Conservation (phyloP, 306 rosid genomes). For the Cucurbita moschata region DNA sequence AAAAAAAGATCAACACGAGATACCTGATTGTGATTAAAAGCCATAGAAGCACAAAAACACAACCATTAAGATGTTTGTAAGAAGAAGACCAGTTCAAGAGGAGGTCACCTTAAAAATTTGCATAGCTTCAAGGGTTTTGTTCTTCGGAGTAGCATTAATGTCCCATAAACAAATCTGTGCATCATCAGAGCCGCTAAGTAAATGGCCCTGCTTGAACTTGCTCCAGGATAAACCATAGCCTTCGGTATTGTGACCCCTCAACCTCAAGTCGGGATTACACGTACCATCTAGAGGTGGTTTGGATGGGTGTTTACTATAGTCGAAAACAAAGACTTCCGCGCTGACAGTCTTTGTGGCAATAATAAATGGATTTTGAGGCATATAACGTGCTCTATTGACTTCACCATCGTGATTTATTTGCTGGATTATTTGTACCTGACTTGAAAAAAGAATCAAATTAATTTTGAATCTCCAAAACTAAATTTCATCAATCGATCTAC, state of each 20-base stretch:
- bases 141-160: constrained; percentile 63
- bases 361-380: constrained; percentile 82
- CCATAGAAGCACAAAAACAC: not conserved
- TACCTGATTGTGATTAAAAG: not conserved
- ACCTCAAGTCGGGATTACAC: constrained; percentile 81
- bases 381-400: constrained; percentile 88
- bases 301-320: constrained; percentile 91
- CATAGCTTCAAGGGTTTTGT: constrained; percentile 60
- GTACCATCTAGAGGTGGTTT: constrained; percentile 95
- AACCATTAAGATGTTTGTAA: not conserved
- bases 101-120: constrained; percentile 68
- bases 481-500: not conserved
- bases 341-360: constrained; percentile 89
- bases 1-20: not conserved
- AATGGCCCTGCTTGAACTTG: constrained; percentile 79
- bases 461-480: not conserved
- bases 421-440: constrained; percentile 84
- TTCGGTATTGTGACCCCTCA: constrained; percentile 87
- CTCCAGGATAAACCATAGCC: constrained; percentile 98
- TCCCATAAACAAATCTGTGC: constrained; percentile 99
- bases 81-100: not conserved
- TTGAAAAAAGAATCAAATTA: not conserved
- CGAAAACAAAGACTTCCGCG: constrained; percentile 89
- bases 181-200: constrained; percentile 97
- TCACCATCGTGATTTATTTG: constrained; percentile 96